Evolutionary conservation across 208 protist species (phyloP).

Genomic region (Crithidia brevicula): DNA sequence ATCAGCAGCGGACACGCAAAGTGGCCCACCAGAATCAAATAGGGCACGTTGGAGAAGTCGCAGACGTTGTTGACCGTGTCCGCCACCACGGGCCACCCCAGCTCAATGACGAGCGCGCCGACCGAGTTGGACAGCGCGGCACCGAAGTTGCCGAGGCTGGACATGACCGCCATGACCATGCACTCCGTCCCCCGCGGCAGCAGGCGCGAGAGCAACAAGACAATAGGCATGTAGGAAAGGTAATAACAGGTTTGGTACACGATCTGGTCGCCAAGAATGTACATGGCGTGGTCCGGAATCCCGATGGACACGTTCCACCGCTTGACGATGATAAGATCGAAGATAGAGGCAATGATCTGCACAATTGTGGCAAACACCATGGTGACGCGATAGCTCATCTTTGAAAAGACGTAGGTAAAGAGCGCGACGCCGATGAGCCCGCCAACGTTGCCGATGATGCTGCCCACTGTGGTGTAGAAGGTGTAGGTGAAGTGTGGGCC

Average conservation of each 20-base stretch:
- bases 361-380: conserved; percentile 58
- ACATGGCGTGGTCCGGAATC: conserved; percentile 71
- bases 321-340: conserved; percentile 80
- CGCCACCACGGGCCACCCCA: conserved; percentile 47
- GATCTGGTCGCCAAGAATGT: conserved; percentile 69
- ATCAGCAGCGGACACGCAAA: conserved; percentile 49
- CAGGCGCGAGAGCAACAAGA: conserved; percentile 27
- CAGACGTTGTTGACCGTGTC: conserved; percentile 37
- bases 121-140: conserved; percentile 44
- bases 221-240: conserved; percentile 11
- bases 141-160: conserved; percentile 71
- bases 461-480: conserved; percentile 59
- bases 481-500: conserved; percentile 67
- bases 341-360: conserved; percentile 51
- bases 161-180: conserved; percentile 75
- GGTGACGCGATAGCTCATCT: conserved; percentile 60
- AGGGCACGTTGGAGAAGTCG: conserved; percentile 67
- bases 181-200: conserved; percentile 65
- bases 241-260: conserved; percentile 49
- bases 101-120: conserved; percentile 56
- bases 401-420: conserved; percentile 64
- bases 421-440: conserved; percentile 52
- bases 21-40: conserved; percentile 63
- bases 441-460: conserved; percentile 49
- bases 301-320: conserved; percentile 68